These are phyloP conservation scores for Prinsepia uniflora DNA, from an alignment of 306 rosid species.

Conservation along the genomic window DNA sequence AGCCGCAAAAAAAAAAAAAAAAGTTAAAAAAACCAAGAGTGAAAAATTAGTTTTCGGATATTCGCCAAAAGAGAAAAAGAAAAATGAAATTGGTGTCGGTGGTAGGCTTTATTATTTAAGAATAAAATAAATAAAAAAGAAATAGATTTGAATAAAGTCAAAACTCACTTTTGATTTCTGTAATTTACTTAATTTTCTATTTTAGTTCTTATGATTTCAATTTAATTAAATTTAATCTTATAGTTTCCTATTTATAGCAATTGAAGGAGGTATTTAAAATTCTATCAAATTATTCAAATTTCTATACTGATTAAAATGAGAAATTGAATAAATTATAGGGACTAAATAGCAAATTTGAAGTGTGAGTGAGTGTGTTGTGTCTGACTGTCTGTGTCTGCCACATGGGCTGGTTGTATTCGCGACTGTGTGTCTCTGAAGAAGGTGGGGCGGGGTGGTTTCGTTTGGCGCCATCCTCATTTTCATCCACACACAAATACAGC, in stretches of 20 bases:
- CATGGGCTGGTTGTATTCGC: slow-evolving; percentile 30
- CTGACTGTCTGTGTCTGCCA: slow-evolving; percentile 49
- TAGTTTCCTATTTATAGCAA: too few species aligned
- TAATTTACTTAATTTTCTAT: too few species aligned
- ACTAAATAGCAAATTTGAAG: background rate
- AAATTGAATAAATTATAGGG: too few species aligned
- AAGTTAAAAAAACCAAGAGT: background rate
- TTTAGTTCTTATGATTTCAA: too few species aligned
- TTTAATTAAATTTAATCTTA: too few species aligned
- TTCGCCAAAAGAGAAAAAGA: slow-evolving; percentile 15
- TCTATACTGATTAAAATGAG: too few species aligned
- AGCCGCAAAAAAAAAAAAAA: slow-evolving; percentile 21
- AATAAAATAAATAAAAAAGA: background rate
- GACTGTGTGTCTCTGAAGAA: background rate
- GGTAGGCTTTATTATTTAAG: slow-evolving; percentile 23
- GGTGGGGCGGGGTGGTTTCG: slow-evolving; percentile 6
- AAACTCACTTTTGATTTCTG: too few species aligned
- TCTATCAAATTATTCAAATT: too few species aligned
- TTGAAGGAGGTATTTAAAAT: too few species aligned
- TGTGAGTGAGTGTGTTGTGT: background rate
- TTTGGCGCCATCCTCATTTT: slow-evolving; percentile 12
- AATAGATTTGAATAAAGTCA: background rate
- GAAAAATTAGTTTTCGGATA: background rate
- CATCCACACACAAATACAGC: too few species aligned
- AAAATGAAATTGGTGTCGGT: slow-evolving; percentile 47